Evolutionary conservation across 2,329 filamentous ascomycete genomes (phyloP), one percentile per base, ranked within the genome.

Genomic region (Neonectria magnoliae): DNA sequence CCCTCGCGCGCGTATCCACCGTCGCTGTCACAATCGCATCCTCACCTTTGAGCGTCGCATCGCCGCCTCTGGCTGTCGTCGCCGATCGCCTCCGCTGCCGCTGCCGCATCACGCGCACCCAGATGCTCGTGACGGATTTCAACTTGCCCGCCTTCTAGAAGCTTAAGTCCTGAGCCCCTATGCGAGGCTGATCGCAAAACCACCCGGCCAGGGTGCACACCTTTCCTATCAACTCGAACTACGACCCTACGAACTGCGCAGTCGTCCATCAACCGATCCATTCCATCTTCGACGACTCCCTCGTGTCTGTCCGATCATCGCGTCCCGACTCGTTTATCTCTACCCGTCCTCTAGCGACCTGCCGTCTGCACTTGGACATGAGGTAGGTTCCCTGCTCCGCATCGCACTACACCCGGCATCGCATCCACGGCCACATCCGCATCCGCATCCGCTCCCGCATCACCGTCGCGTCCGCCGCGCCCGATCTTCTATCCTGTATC

Each of bases 101-200:
- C 55, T 55, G 55, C 53, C 61, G 51, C 57, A 68, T 65, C 62
- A 69, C 57, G 60, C 65, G 69, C 64, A 57, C 51, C 45, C 48
- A 57, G 22, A 59, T 44, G 52, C 55, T 50, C 36, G 56, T 52
- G 44, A 55, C 61, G 48, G 48, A 58, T 45, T 58, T 36, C 61
- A 52, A 55, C 56, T 60, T 56, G 67, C 62, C 68, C 65, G 57
- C 65, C 71, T 73, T 73, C 71, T 73, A 73, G 71, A 73, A 73
- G 69, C 64, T 55, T 58, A 31, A 66, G 57, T 66, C 63, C 63
- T 56, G 65, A 63, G 54, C 68, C 67, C 69, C 70, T 72, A 73
- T 73, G 71, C 71, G 71, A 73, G 71, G 71, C 70, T 73, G 71
- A 73, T 73, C 71, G 69, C 67, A 72, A 59, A 61, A 65, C 71